Conservation (phyloP, 2,329 filamentous ascomycete species). For the Sclerotinia sclerotiorum region DNA sequence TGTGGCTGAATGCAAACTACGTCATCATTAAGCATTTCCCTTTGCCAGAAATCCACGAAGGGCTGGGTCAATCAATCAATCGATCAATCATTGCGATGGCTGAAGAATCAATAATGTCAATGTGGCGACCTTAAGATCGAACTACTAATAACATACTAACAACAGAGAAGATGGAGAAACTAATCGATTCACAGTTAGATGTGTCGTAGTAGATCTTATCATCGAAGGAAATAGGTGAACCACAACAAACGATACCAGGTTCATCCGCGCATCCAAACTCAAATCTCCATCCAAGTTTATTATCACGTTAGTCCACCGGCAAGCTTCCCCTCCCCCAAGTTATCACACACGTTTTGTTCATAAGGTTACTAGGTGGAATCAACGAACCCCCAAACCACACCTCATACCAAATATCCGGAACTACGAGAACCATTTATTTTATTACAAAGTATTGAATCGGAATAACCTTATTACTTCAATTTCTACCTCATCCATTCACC, state of each 20-base stretch:
- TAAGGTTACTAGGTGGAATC: neutral
- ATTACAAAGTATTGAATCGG: neutral
- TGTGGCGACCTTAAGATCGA: neutral
- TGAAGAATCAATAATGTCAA: neutral
- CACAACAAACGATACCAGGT: neutral
- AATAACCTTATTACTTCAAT: neutral
- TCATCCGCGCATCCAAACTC: neutral
- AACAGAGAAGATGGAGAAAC: neutral
- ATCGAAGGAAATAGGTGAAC: neutral
- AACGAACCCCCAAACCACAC: neutral
- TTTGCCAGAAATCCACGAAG: neutral
- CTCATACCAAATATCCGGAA: neutral
- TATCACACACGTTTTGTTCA: neutral
- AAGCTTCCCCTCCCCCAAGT: neutral
- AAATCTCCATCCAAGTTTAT: neutral
- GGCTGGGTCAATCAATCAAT: neutral
- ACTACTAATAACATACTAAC: neutral
- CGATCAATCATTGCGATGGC: neutral
- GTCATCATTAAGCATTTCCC: neutral
- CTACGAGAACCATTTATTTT: neutral
- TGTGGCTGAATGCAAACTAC: slow-evolving; percentile 10
- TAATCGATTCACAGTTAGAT: slow-evolving; percentile 17
- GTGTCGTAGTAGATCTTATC: neutral
- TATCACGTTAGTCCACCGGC: neutral
- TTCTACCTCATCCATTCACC: neutral